Base-by-base conservation (phyloP, 2,329 filamentous ascomycete genomes). In the Nectriaceae sp. region DNA sequence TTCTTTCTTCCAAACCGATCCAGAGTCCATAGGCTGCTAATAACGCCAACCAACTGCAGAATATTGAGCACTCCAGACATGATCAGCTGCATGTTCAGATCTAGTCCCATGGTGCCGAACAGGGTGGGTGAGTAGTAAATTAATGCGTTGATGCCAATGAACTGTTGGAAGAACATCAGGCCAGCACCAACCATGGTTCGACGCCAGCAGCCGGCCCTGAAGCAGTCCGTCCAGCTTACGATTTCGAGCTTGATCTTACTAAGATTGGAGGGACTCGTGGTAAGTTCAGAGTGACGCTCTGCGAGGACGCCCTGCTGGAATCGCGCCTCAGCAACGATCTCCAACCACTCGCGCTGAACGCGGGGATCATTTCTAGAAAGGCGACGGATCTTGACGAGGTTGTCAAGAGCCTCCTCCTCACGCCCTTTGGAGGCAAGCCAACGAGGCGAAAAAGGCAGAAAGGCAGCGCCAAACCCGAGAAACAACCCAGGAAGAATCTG, bases 71-170 rank as follows among this genome's bases (percentile, higher is more conserved):
- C 62, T 3, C 72, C 66, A 18, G 70, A 70, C 57, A 72, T 64
- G 50, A 72, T 67, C 16, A 73, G 63, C 29, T 64, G 59, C 65
- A 70, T 70, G 37, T 65, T 59, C 16, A 51, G 54, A 40, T 59
- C 50, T 5, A 84, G 68, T 15, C 81, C 81, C 40, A 84, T 71
- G 50, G 76, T 73, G 0, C 69, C 69, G 67, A 84, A 85, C 47
- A 85, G 82, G 26, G 76, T 74, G 0, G 82, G 81, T 0, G 77
- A 76, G 54, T 83, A 83, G 67, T 82, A 83, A 58, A 82, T 75
- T 31, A 79, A 71, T 1, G 72, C 72, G 45, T 75, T 74, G n/a
- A 70, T 65, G 3, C 63, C 63, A n/a, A 53, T 52, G 21, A 63
- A 60, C 44, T 80, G 78, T 47, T 83, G 79, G 60, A 83, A 84